Conservation (phyloP, 352 stramenopile species). For the Pythium angustatum region DNA sequence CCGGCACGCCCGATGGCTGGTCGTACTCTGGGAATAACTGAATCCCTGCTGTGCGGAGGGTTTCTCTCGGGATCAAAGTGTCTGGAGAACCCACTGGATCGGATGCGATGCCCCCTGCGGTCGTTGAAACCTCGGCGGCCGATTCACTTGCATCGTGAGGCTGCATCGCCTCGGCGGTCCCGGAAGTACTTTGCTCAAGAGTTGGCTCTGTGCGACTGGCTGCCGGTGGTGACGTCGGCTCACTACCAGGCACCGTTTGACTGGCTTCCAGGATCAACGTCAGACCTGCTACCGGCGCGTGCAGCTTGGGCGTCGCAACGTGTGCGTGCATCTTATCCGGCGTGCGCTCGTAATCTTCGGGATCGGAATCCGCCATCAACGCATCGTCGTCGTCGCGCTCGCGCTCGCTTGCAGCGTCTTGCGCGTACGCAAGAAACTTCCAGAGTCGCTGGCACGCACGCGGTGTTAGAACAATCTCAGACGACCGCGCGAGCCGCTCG, state of each 20-base stretch:
- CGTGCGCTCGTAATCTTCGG: slow-evolving; percentile 45
- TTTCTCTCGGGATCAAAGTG: no score
- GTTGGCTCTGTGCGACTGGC: no score
- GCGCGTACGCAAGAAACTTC: slow-evolving; percentile 76
- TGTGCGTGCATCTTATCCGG: slow-evolving; percentile 20
- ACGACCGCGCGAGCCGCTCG: slow-evolving; percentile 38
- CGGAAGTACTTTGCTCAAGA: no score
- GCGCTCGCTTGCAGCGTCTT: slow-evolving; percentile 5
- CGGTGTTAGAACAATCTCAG: slow-evolving; percentile 38
- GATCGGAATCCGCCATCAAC: slow-evolving; percentile 52
- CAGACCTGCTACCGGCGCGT: no score
- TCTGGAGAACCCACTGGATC: no score
- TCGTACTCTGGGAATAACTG: slow-evolving; percentile 53
- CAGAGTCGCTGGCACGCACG: slow-evolving; percentile 59
- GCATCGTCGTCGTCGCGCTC: slow-evolving; percentile 19
- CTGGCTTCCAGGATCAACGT: no score
- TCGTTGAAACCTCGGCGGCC: no score
- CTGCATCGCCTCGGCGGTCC: no score
- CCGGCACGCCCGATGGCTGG: slow-evolving; percentile 36
- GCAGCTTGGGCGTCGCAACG: not conserved
- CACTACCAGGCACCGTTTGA: no score
- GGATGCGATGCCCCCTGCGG: no score
- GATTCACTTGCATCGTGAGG: no score
- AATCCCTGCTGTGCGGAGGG: slow-evolving; percentile 5
- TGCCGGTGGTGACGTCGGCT: no score